Evolutionary conservation across 2,329 filamentous ascomycete species (phyloP), one percentile per base, ranked within the genome.

Genomic region (Myriosclerotinia duriaeana): DNA sequence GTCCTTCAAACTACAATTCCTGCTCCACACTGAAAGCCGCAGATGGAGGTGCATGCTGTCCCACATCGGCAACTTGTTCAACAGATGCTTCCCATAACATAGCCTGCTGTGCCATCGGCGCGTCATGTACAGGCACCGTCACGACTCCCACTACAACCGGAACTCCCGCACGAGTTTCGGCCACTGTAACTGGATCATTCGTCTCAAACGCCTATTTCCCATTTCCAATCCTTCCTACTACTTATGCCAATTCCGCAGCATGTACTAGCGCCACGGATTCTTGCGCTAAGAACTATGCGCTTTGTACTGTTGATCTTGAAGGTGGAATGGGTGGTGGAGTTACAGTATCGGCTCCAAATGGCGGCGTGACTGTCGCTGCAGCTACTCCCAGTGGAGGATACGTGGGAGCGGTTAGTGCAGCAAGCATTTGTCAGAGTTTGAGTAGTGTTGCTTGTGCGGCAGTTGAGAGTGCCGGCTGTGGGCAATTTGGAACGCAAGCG

Each of bases 141-240:
- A 58, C 64, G 5, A 65, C 66, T 5, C 67, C 69, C 14, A 69
- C 61, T 9, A 65, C 70, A 1, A 61, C 62, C 5, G 36, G 26
- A 26, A 52, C 59, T 20, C 48, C 61, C 1, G 59, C 67, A 3
- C 71, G 70, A 22, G 62, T 67, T 14, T 68, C 70, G 7, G 60
- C 61, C 34, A 67, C 67, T 3, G 75, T 77, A 26, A 72, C 77
- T 1, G 78, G 78, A 26, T 84, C 84, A 44, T 86, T 81, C 73
- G 84, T 88, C 22, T 76, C 80, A 53, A 88, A 88, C 74, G 71
- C 78, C 36, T 87, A 83, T 76, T 88, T 87, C 74, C 80, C 83
- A 14, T 88, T 87, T 74, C 86, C 86, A 1, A 84, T 84, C 72
- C 80, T 86, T 62, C 67, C 74, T 56, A 85, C 83, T 1, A 80